A percentile compares a stretch with the other conserved stretches of the same genome.
These are phyloP conservation scores for Onygena corvina DNA, from an alignment of 2,329 filamentous ascomycete species.

Conservation along the genomic window DNA sequence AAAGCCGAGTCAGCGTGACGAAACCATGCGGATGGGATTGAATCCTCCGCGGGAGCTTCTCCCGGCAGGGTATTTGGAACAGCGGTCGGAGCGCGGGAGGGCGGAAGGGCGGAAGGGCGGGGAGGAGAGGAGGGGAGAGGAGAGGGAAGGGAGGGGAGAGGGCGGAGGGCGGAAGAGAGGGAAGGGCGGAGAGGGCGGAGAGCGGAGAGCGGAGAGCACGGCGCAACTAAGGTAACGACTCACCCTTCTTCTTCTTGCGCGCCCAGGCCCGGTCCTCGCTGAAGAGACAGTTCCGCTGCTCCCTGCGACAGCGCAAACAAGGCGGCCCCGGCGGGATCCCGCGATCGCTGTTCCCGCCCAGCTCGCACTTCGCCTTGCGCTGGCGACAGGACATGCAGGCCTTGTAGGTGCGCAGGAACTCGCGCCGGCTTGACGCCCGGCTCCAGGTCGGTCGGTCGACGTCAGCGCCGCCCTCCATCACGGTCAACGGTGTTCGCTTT, in stretches of 20 bases:
- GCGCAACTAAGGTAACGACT: neutral
- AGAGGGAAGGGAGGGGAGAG: neutral
- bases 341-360: conserved; percentile 32
- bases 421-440: conserved; percentile 17
- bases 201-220: neutral
- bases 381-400: conserved; percentile 43
- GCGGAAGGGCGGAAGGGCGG: neutral
- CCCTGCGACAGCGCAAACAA: conserved; percentile 40
- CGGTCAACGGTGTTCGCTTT: too few species aligned
- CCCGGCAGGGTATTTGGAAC: neutral
- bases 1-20: neutral
- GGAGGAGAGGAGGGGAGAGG: neutral
- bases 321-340: conserved; percentile 25
- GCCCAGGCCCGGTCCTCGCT: conserved; percentile 34
- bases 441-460: conserved; percentile 14
- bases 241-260: conserved; percentile 23
- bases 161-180: neutral
- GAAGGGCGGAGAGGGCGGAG: neutral
- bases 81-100: neutral
- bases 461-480: neutral
- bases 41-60: neutral
- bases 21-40: too few species aligned
- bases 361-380: conserved; percentile 42
- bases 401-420: conserved; percentile 44
- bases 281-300: conserved; percentile 41